These are phyloP conservation scores for Rhizopogon sp. DNA, from an alignment of 768 basidiomycete genomes.

Conservation along the genomic window DNA sequence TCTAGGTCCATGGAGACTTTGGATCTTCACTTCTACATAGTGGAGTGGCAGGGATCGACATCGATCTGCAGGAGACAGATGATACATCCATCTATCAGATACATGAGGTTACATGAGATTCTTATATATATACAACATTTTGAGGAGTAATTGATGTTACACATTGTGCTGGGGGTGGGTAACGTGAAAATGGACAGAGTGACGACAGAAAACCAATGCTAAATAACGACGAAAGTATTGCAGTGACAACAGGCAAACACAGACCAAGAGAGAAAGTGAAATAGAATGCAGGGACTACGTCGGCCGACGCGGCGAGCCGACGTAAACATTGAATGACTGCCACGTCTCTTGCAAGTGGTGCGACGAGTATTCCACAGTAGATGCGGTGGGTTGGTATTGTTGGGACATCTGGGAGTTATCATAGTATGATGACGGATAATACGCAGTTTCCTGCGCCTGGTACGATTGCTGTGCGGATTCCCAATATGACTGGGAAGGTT, in stretches of 20 bases:
- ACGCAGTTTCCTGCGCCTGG: not conserved
- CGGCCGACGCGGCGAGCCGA: slow-evolving; percentile 20
- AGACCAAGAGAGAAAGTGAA: not conserved
- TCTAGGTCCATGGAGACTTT: slow-evolving; percentile 31
- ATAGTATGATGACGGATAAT: slow-evolving; percentile 5
- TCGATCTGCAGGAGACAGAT: not conserved
- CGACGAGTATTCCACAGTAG: slow-evolving; percentile 41
- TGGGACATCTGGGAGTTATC: slow-evolving; percentile 6
- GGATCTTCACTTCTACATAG: not conserved
- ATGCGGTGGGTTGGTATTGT: slow-evolving; percentile 13
- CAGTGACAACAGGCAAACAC: slow-evolving; percentile 1
- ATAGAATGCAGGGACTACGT: not conserved
- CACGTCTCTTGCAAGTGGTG: slow-evolving; percentile 61
- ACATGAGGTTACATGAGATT: not conserved
- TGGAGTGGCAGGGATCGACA: not conserved
- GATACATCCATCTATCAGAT: slow-evolving; percentile 1
- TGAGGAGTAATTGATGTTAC: not conserved
- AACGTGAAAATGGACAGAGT: not conserved
- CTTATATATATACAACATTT: not conserved
- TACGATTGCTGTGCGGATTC: slow-evolving; percentile 3
- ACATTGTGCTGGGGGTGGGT: not conserved
- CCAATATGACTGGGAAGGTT: slow-evolving; percentile 12
- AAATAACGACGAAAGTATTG: slow-evolving; percentile 3
- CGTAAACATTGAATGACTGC: slow-evolving; percentile 62
- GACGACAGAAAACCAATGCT: not conserved